Evolutionary conservation across 192 early-diverging fungal genomes (phyloP).

Genomic region (Phycomyces nitens): DNA sequence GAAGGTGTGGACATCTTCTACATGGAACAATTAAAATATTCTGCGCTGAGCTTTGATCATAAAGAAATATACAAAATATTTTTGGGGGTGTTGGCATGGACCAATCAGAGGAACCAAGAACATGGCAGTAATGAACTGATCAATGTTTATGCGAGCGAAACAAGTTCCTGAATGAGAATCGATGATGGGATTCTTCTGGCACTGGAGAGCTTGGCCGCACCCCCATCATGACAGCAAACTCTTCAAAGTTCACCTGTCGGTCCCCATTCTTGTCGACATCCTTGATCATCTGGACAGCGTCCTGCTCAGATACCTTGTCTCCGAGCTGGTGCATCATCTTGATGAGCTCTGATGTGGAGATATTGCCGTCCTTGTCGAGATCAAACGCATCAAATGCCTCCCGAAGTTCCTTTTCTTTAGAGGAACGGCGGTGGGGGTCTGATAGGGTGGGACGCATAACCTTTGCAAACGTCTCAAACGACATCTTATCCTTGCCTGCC

Average conservation of each 20-base stretch:
- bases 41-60: neutral
- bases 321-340: slow-evolving; percentile 31
- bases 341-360: slow-evolving; percentile 24
- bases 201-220: neutral
- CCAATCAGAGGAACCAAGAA: too few species aligned
- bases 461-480: slow-evolving; percentile 54
- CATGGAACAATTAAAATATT: neutral
- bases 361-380: slow-evolving; percentile 30
- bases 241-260: slow-evolving; percentile 33
- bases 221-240: slow-evolving; percentile 38
- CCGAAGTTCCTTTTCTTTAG: slow-evolving; percentile 18
- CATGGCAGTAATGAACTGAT: too few species aligned
- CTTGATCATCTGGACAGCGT: slow-evolving; percentile 26
- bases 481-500: slow-evolving; percentile 56
- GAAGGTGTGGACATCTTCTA: neutral
- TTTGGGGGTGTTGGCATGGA: too few species aligned
- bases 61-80: too few species aligned
- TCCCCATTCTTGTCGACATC: slow-evolving; percentile 31
- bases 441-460: slow-evolving; percentile 50
- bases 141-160: neutral
- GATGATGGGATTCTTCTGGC: slow-evolving; percentile 5
- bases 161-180: slow-evolving; percentile 10
- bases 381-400: slow-evolving; percentile 38
- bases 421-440: neutral
- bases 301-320: slow-evolving; percentile 22